phyloP scores from a whole-genome alignment of 2,329 filamentous ascomycete species.

The Exophiala xenobiotica region DNA sequence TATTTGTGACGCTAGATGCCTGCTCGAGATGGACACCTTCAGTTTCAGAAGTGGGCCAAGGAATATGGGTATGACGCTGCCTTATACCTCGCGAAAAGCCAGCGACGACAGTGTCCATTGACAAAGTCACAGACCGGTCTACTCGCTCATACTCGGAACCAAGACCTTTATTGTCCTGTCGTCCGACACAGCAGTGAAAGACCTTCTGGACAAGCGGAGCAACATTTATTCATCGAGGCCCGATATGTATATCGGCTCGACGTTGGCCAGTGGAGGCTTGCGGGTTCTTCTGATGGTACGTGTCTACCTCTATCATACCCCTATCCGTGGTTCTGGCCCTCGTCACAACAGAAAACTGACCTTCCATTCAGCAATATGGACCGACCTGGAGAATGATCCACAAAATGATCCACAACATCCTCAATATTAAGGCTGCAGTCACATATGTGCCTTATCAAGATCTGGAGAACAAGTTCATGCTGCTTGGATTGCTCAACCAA shows the following conservation, averaged over 20 bases:
- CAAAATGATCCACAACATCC: conserved; percentile 29
- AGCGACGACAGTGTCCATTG: background rate
- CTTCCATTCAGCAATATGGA: conserved; percentile 27
- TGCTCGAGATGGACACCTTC: conserved; percentile 40
- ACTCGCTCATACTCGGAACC: conserved; percentile 52
- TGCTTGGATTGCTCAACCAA: conserved; percentile 14
- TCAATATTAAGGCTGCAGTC: conserved; percentile 27
- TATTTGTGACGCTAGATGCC: conserved; percentile 39
- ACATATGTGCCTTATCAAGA: conserved; percentile 26
- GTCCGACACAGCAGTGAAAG: conserved; percentile 48
- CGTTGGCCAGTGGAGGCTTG: conserved; percentile 22
- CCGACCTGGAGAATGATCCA: conserved; percentile 22
- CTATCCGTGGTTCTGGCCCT: background rate
- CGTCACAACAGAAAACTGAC: background rate
- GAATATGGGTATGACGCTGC: conserved; percentile 43
- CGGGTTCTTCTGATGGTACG: conserved; percentile 27
- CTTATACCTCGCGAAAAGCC: background rate
- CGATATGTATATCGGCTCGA: conserved; percentile 46
- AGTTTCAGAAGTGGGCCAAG: conserved; percentile 54
- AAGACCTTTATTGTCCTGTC: conserved; percentile 50
- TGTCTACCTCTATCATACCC: no score
- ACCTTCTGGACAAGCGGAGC: conserved; percentile 51
- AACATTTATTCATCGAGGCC: conserved; percentile 52
- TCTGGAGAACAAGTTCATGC: conserved; percentile 24
- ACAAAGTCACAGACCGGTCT: conserved; percentile 39